Base-by-base conservation (phyloP, 345 rosid species). In the Punica granatum region DNA sequence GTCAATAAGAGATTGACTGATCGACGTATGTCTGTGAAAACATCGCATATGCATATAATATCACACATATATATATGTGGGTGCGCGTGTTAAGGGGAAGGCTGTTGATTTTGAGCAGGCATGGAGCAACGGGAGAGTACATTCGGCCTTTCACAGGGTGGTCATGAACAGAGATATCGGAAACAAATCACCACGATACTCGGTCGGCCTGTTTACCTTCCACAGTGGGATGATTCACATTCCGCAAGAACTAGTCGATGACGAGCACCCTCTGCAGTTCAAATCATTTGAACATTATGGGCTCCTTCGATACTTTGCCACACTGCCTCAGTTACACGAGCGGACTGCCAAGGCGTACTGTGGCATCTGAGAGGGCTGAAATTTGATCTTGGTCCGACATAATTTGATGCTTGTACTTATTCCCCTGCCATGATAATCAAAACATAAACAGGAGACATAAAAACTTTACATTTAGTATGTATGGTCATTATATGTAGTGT, bases 101-200 rank as follows among this genome's bases (percentile, higher is more conserved):
- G n/a, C n/a, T 8, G 23, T 25, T n/a, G 2, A 58, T 26, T 32
- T 43, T 60, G 61, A 19, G 23, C 46, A 85, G 87, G 88, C 84
- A 61, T 86, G 88, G 88, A 83, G 88, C 75, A 86, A 83, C 39
- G 88, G 82, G 64, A 74, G 87, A 74, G 51, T 83, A 56, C 54
- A 60, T 16, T 75, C 90, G 51, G 83, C 86, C 0, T 68, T 63
- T 19, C 90, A 83, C 69, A 41, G 78, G 64, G 90, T 86, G 75
- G 70, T 76, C 13, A 75, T 86, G 72, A 70, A 70, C 7, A 23
- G 59, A 53, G 54, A 49, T 4, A 21, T 53, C 12, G 79, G 74
- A 7, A 85, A 78, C 62, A 68, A 68, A 1, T 69, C 63, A 23
- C 83, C 82, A 37, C 76, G 90, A 69, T 82, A 81, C 70, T 83